phyloP scores from a whole-genome alignment of 2,329 filamentous ascomycete genomes.

The Triangularia setosa region DNA sequence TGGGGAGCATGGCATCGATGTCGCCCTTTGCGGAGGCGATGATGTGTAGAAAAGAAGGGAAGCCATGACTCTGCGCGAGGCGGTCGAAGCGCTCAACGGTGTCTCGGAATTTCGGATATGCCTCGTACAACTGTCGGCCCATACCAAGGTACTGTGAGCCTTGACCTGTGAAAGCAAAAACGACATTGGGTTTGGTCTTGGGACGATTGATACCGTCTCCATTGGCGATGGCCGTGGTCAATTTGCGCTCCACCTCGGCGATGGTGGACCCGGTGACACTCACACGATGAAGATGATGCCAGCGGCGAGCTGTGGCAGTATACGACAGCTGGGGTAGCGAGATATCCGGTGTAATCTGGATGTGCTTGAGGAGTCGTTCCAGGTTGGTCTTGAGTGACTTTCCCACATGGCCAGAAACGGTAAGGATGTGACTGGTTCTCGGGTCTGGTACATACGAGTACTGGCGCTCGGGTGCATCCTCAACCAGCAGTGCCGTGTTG shows the following conservation, averaged over 20 bases:
- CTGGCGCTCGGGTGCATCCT: slow-evolving; percentile 51
- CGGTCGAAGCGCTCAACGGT: slow-evolving; percentile 54
- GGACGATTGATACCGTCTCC: background rate
- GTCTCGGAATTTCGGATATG: slow-evolving; percentile 42
- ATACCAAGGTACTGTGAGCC: slow-evolving; percentile 49
- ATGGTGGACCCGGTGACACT: slow-evolving; percentile 41
- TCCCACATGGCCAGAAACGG: slow-evolving; percentile 50
- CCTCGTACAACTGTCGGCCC: slow-evolving; percentile 44
- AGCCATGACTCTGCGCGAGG: slow-evolving; percentile 43
- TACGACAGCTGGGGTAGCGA: slow-evolving; percentile 57
- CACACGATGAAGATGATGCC: slow-evolving; percentile 56
- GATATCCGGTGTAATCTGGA: slow-evolving; percentile 47
- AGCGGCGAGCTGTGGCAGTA: slow-evolving; percentile 62
- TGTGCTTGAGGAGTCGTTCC: slow-evolving; percentile 47
- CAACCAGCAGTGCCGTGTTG: slow-evolving; percentile 62
- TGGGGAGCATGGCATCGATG: background rate
- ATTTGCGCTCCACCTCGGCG: slow-evolving; percentile 38
- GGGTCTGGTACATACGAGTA: slow-evolving; percentile 40
- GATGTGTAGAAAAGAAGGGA: slow-evolving; percentile 52
- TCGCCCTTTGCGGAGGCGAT: slow-evolving; percentile 27
- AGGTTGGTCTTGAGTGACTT: slow-evolving; percentile 55
- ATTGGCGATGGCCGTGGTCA: slow-evolving; percentile 38
- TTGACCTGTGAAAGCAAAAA: slow-evolving; percentile 53
- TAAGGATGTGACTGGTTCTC: slow-evolving; percentile 49
- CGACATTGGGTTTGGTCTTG: slow-evolving; percentile 39